Evolutionary conservation across 1,139 yeast genomes (phyloP).

Genomic region (Hanseniaspora uvarum): DNA sequence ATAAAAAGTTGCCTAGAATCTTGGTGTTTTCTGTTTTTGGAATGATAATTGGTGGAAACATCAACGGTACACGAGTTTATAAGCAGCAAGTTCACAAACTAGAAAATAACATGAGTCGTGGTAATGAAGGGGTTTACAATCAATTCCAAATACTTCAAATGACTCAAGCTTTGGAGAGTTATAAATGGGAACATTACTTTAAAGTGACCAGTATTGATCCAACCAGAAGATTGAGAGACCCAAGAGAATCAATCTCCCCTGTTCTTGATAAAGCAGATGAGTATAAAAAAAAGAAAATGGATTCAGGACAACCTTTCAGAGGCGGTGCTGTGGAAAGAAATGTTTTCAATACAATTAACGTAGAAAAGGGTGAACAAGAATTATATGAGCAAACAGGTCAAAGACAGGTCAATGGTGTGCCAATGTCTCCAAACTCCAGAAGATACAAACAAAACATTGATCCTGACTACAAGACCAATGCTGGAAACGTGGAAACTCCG

Average conservation of each 20-base stretch:
- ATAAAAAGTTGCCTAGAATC: constrained; percentile 26
- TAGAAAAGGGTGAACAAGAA: constrained; percentile 7
- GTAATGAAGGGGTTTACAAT: constrained; percentile 22
- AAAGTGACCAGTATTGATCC: constrained; percentile 33
- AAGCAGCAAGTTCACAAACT: constrained; percentile 26
- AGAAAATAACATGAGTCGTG: constrained; percentile 1
- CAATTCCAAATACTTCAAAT: constrained; percentile 33
- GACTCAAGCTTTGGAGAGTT: constrained; percentile 30
- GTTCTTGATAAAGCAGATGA: constrained; percentile 29
- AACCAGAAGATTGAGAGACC: constrained; percentile 33
- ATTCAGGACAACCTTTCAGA: background rate
- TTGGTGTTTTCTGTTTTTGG: constrained; percentile 31
- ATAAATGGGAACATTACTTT: constrained; percentile 35
- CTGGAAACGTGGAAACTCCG: background rate
- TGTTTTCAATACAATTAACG: constrained; percentile 2
- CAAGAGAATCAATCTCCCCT: constrained; percentile 29
- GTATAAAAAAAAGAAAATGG: constrained; percentile 19
- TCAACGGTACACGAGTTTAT: constrained; percentile 28
- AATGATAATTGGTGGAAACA: constrained; percentile 29
- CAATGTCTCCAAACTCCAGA: constrained; percentile 13
- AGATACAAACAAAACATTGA: background rate
- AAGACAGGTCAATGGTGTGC: constrained; percentile 3
- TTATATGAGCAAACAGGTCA: constrained; percentile 1
- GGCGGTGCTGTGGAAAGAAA: constrained; percentile 3
- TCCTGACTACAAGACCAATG: background rate